Conservation (phyloP, 2,329 filamentous ascomycete genomes). For the Fusarium annulatum region DNA sequence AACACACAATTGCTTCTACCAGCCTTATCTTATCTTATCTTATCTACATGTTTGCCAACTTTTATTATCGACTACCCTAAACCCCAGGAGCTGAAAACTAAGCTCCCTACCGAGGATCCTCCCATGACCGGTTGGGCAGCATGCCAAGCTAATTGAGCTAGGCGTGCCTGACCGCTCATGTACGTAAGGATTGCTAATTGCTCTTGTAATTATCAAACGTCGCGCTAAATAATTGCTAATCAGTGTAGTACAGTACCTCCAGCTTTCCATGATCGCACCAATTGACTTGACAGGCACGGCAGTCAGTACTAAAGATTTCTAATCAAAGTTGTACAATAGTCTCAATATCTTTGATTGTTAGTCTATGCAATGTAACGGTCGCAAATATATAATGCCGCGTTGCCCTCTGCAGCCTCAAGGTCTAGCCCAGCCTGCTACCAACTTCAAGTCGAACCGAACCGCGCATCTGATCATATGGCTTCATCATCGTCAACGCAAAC, state of each 20-base stretch:
- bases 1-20: not conserved
- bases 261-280: not conserved
- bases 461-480: not conserved
- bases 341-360: accelerated
- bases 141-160: not conserved
- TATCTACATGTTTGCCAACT: not conserved
- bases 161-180: not conserved
- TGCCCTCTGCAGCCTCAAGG: not conserved
- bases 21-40: not conserved
- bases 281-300: accelerated
- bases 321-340: not conserved
- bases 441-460: accelerated
- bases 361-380: too few relatives aligned
- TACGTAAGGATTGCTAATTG: not conserved
- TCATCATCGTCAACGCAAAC: not conserved
- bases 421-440: accelerated
- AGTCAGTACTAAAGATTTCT: not conserved
- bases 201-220: not conserved
- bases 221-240: not conserved
- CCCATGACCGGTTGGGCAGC: not conserved
- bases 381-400: not conserved
- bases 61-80: not conserved
- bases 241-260: not conserved
- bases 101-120: not conserved
- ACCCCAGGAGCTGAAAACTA: not conserved